Conservation (phyloP, 2,329 filamentous ascomycete species). For the Ceratocystis harringtonii region DNA sequence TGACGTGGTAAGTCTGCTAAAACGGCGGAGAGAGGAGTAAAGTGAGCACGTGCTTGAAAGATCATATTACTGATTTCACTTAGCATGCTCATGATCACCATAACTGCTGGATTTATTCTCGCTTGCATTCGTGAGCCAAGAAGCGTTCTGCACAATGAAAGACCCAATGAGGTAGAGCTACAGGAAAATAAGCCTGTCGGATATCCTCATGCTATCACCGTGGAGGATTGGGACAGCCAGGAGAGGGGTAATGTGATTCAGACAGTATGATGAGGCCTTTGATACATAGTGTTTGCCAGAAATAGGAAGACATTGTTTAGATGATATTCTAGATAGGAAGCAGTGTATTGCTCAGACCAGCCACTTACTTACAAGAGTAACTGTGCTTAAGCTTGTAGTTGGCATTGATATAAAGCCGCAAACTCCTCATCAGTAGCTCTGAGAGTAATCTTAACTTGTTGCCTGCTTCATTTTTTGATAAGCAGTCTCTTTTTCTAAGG, state of each 20-base stretch:
- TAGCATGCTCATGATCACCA: background rate
- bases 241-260: background rate
- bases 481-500: background rate
- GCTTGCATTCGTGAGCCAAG: background rate
- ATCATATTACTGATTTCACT: background rate
- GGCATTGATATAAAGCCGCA: background rate
- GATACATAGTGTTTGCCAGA: background rate
- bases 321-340: background rate
- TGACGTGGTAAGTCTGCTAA: constrained; percentile 26
- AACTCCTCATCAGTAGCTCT: background rate
- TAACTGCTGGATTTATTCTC: background rate
- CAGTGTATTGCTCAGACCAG: background rate
- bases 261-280: background rate
- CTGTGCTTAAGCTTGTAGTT: background rate
- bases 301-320: background rate
- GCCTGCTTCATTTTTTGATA: background rate
- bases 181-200: background rate
- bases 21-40: background rate
- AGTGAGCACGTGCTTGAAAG: background rate
- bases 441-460: background rate
- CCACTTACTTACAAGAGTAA: background rate
- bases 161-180: background rate
- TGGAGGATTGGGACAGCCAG: background rate
- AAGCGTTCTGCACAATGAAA: background rate
- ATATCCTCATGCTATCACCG: background rate